Conservation (phyloP, 2,329 filamentous ascomycete species). For the Nigrospora osmanthi region DNA sequence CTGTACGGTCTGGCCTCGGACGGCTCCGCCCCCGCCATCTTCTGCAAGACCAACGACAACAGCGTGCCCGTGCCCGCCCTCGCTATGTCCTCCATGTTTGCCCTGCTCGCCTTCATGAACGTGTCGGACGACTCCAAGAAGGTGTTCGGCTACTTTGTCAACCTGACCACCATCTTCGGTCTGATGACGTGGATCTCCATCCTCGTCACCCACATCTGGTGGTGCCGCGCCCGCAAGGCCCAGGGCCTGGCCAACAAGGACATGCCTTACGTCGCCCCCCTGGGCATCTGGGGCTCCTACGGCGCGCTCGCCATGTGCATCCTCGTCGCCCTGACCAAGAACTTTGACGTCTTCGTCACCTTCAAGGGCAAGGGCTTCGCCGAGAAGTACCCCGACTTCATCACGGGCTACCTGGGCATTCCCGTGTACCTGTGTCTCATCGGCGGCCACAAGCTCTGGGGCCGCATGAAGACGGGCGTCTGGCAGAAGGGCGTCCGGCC, state of each 20-base stretch:
- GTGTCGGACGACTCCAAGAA: conserved; percentile 46
- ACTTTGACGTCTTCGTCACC: conserved; percentile 65
- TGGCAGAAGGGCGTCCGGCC: conserved; percentile 36
- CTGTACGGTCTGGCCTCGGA: conserved; percentile 67
- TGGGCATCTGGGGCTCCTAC: conserved; percentile 64
- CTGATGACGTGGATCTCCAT: conserved; percentile 62
- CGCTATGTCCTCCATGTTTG: conserved; percentile 51
- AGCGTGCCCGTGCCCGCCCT: conserved; percentile 66
- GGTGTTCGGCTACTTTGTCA: conserved; percentile 60
- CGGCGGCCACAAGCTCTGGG: conserved; percentile 54
- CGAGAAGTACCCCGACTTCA: conserved; percentile 62
- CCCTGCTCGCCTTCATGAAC: conserved; percentile 62
- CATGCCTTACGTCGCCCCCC: conserved; percentile 60
- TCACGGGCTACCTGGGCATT: conserved; percentile 71
- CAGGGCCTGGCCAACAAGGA: conserved; percentile 47
- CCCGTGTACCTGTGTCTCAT: conserved; percentile 65
- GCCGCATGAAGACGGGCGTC: conserved; percentile 29
- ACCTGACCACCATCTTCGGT: conserved; percentile 60
- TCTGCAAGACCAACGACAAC: conserved; percentile 61
- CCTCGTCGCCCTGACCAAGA: conserved; percentile 74
- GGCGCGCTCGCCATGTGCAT: conserved; percentile 61
- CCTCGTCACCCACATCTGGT: conserved; percentile 59
- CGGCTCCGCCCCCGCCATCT: conserved; percentile 63
- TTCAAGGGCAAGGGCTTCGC: conserved; percentile 46
- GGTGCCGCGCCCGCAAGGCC: conserved; percentile 53